These are phyloP conservation scores for Coprinopsis marcescibilis DNA, from an alignment of 768 basidiomycete genomes.

Conservation along the genomic window DNA sequence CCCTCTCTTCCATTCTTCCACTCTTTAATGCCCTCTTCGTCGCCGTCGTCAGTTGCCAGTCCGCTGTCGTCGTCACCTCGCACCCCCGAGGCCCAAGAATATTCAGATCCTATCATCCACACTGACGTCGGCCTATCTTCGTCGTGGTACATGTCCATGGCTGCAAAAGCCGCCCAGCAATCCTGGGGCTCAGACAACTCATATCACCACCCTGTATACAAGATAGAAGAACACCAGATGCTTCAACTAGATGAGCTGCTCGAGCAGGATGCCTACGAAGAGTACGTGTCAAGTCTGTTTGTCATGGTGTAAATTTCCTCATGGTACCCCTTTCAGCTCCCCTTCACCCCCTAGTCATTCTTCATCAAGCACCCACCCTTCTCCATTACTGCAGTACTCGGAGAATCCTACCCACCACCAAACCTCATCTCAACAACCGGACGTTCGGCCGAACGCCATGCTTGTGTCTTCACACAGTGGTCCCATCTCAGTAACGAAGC, in stretches of 20 bases:
- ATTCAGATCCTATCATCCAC: conserved; percentile 46
- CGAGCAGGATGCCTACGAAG: conserved; percentile 69
- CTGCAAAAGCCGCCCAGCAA: conserved; percentile 34
- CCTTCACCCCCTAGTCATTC: conserved; percentile 28
- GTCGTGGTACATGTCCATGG: conserved; percentile 52
- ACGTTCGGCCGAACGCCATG: conserved; percentile 26
- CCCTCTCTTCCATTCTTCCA: neutral
- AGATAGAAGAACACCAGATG: conserved; percentile 49
- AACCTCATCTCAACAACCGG: conserved; percentile 19
- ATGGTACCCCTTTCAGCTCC: conserved; percentile 23
- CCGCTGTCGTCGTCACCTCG: conserved; percentile 71
- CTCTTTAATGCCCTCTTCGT: conserved; percentile 37
- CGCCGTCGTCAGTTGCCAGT: conserved; percentile 45
- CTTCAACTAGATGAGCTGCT: conserved; percentile 69
- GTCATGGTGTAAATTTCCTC: conserved; percentile 11
- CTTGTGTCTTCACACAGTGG: conserved; percentile 30
- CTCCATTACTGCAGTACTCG: conserved; percentile 24
- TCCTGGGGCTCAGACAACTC: conserved; percentile 40
- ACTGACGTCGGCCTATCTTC: conserved; percentile 41
- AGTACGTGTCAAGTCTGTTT: conserved; percentile 41
- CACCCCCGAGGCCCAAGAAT: conserved; percentile 61
- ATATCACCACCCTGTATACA: conserved; percentile 32
- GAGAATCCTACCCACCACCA: conserved; percentile 18
- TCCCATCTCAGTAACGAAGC: conserved; percentile 48
- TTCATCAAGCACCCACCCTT: conserved; percentile 25